These are phyloP conservation scores for Microdochium nivale DNA, from an alignment of 2,329 filamentous ascomycete species.

Conservation along the genomic window DNA sequence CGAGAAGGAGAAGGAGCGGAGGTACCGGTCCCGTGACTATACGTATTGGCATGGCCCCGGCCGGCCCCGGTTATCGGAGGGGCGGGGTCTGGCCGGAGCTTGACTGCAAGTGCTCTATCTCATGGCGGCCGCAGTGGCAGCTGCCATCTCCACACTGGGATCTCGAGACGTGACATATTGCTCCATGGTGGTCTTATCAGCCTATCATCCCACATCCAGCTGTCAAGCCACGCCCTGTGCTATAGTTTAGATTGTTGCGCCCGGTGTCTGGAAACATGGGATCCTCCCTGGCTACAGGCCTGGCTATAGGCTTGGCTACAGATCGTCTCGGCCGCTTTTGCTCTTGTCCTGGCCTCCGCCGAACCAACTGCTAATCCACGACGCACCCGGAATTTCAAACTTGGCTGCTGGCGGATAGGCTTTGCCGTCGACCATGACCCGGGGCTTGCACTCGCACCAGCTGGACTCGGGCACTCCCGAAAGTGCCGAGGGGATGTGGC, in stretches of 20 bases:
- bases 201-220: not conserved
- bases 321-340: constrained; percentile 8
- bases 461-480: constrained; percentile 31
- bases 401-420: constrained; percentile 35
- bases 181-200: not conserved
- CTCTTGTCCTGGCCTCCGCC: constrained; percentile 8
- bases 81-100: not conserved
- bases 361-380: constrained; percentile 24
- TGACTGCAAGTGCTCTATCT: not conserved
- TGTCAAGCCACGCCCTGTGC: not conserved
- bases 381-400: constrained; percentile 27
- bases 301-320: constrained; percentile 6
- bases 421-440: constrained; percentile 32
- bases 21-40: no score
- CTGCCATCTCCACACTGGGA: not conserved
- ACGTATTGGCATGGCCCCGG: no score
- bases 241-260: not conserved
- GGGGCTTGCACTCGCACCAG: constrained; percentile 39
- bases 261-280: no score
- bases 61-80: not conserved
- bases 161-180: constrained; percentile 2
- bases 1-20: constrained; percentile 2
- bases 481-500: constrained; percentile 36
- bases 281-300: no score
- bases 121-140: not conserved